Evolutionary conservation across 768 basidiomycete genomes (phyloP).

Genomic region (Naganishia antarctica): DNA sequence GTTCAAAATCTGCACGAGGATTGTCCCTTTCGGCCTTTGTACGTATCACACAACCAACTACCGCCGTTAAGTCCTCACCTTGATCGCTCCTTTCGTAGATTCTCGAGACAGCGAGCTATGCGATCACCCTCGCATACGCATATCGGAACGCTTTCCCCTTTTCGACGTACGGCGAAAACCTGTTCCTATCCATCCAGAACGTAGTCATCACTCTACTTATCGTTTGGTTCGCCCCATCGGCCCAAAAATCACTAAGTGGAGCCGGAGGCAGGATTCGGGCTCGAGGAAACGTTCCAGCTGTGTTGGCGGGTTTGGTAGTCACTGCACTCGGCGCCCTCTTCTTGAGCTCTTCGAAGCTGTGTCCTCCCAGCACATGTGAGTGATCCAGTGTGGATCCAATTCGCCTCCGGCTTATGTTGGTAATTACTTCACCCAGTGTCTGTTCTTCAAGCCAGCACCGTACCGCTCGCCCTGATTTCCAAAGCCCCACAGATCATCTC

Average conservation of each 20-base stretch:
- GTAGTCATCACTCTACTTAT: conserved; percentile 82
- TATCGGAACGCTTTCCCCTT: conserved; percentile 82
- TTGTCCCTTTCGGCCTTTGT: conserved; percentile 79
- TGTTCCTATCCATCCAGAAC: conserved; percentile 88
- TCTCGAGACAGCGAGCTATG: conserved; percentile 85
- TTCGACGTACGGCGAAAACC: conserved; percentile 95
- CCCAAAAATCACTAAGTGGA: conserved; percentile 14
- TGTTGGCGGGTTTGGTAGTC: conserved; percentile 33
- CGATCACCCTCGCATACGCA: conserved; percentile 82
- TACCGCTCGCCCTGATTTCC: conserved; percentile 84
- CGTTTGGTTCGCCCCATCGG: conserved; percentile 55
- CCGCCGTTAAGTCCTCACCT: not conserved
- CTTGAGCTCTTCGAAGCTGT: conserved; percentile 38
- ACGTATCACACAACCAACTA: not conserved
- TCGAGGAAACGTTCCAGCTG: conserved; percentile 31
- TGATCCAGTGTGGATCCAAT: conserved; percentile 27
- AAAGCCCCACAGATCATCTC: conserved; percentile 89
- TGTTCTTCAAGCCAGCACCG: conserved; percentile 72
- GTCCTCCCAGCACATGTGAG: conserved; percentile 42
- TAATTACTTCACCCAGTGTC: conserved; percentile 52
- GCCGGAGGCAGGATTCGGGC: conserved; percentile 22
- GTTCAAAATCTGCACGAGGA: conserved; percentile 66
- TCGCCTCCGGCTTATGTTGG: conserved; percentile 31
- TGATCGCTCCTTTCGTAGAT: conserved; percentile 30
- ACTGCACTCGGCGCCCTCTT: conserved; percentile 32